phyloP scores from a whole-genome alignment of 2,329 filamentous ascomycete species.

The Claviceps fusiformis region DNA sequence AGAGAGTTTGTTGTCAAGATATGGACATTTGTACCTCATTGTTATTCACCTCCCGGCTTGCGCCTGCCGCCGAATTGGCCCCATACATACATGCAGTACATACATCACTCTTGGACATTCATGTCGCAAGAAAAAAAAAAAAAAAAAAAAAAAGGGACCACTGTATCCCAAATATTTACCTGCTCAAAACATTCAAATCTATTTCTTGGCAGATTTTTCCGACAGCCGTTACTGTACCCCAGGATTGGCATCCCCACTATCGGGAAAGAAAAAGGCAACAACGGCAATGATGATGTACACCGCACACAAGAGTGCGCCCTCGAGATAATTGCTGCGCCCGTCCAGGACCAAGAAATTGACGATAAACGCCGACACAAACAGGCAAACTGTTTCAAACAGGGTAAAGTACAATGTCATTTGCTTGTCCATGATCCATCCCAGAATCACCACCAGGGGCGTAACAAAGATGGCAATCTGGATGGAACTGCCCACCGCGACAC shows the following conservation, averaged over 20 bases:
- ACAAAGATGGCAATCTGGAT: constrained; percentile 63
- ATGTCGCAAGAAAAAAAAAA: too few species aligned
- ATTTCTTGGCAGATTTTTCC: too few species aligned
- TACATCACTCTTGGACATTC: too few species aligned
- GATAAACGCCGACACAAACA: constrained; percentile 74
- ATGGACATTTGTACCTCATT: too few species aligned
- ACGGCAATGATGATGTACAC: constrained; percentile 56
- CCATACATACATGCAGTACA: too few species aligned
- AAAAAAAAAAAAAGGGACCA: too few species aligned
- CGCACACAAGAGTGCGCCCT: constrained; percentile 56
- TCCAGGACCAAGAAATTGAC: constrained; percentile 82
- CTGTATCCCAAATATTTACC: too few species aligned
- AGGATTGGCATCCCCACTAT: constrained; percentile 30
- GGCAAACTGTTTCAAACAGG: constrained; percentile 74
- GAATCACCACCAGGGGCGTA: constrained; percentile 54
- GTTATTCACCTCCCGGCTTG: too few species aligned
- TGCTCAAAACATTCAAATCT: too few species aligned
- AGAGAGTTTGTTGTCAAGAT: too few species aligned
- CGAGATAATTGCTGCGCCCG: constrained; percentile 74
- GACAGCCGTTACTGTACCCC: constrained; percentile 14
- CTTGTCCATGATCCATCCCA: constrained; percentile 55
- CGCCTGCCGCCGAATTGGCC: too few species aligned
- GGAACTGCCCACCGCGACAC: constrained; percentile 55
- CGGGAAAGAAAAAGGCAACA: constrained; percentile 54
- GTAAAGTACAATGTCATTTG: constrained; percentile 77